Conservation (phyloP, 2,329 filamentous ascomycete species). For the Alternaria brassicae region DNA sequence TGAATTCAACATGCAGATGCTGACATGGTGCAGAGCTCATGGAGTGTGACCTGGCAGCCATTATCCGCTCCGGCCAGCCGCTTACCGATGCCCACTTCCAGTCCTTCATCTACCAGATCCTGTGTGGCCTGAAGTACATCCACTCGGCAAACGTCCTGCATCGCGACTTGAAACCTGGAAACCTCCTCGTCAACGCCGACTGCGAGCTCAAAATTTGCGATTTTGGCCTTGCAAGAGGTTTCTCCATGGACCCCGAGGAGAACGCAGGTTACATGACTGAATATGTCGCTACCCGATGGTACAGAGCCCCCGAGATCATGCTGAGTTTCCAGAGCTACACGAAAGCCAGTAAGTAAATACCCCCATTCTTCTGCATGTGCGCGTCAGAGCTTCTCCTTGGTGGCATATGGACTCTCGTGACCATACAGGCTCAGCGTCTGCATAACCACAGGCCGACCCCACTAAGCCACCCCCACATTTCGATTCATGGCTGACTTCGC, state of each 20-base stretch:
- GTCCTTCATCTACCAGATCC: constrained; percentile 99
- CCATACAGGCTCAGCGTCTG: constrained; percentile 8
- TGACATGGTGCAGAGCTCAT: constrained; percentile 76
- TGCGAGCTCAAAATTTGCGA: constrained; percentile 99
- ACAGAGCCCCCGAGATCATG: constrained; percentile 98
- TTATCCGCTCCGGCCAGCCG: constrained; percentile 95
- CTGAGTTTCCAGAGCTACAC: constrained; percentile 99
- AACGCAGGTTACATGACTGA: constrained; percentile 99
- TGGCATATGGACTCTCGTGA: constrained; percentile 3
- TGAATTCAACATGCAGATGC: constrained; percentile 13
- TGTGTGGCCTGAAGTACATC: constrained; percentile 98
- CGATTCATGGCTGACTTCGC: constrained; percentile 27
- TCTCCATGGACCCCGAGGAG: constrained; percentile 96
- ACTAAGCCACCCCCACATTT: constrained; percentile 12
- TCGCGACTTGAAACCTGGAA: constrained; percentile 95
- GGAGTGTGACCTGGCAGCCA: constrained; percentile 98
- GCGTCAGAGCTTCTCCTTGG: neutral
- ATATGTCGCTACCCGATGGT: constrained; percentile 98
- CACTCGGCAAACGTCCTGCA: constrained; percentile 98
- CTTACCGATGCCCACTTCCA: constrained; percentile 99
- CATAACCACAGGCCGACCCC: constrained; percentile 1
- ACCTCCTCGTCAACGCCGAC: constrained; percentile 96
- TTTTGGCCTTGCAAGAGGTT: constrained; percentile 94
- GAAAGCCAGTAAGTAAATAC: constrained; percentile 75
- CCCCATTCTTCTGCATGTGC: neutral